phyloP scores from a whole-genome alignment of 2,329 filamentous ascomycete species.

The Xylariaceae sp. region DNA sequence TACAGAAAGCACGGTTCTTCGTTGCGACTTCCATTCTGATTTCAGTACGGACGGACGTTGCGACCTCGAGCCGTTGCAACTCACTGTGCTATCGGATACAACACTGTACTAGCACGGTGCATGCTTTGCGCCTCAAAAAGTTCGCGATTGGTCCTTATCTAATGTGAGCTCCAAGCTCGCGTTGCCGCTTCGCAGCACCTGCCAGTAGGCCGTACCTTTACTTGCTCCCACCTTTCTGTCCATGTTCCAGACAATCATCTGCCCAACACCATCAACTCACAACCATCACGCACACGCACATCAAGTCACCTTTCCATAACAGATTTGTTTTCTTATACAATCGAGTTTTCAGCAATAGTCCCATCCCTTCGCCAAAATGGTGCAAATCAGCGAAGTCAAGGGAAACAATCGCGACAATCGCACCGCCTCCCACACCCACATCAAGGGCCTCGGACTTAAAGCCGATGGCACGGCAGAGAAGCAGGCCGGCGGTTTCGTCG shows the following conservation, averaged over 20 bases:
- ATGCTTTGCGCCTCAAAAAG: conserved; percentile 29
- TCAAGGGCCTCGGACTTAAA: conserved; percentile 87
- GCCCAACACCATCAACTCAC: conserved; percentile 1
- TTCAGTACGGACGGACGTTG: neutral
- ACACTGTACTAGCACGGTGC: conserved; percentile 22
- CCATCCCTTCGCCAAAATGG: conserved; percentile 52
- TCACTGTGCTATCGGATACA: neutral
- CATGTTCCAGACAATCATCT: neutral
- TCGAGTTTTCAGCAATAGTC: neutral
- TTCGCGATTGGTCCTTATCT: conserved; percentile 24
- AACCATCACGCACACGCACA: neutral
- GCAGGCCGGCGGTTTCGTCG: conserved; percentile 78
- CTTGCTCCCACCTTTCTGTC: neutral
- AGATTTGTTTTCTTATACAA: neutral
- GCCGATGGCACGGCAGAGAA: conserved; percentile 79
- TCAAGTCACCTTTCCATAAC: neutral
- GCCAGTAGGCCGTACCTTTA: conserved; percentile 6
- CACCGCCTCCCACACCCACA: conserved; percentile 95
- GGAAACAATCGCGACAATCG: conserved; percentile 91
- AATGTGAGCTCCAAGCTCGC: conserved; percentile 24
- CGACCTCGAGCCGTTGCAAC: too few relatives aligned
- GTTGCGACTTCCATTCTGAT: too few relatives aligned
- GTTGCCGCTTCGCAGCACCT: conserved; percentile 15
- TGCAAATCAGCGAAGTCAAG: conserved; percentile 91
- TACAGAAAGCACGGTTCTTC: too few relatives aligned